Conservation (phyloP, 306 rosid genomes). For the Prunus mira region DNA sequence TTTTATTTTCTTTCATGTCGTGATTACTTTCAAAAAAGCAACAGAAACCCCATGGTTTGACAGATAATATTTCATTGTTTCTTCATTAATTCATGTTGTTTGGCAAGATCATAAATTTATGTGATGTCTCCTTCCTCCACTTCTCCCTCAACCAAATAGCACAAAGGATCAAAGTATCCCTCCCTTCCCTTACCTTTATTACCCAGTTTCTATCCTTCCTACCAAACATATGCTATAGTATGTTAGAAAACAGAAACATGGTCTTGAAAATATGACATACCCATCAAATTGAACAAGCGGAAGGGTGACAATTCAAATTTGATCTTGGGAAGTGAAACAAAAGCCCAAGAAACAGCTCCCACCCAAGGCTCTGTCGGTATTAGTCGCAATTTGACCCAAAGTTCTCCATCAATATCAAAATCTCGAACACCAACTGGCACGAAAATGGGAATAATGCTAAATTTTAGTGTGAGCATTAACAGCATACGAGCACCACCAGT, state of each 20-base stretch:
- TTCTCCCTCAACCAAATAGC: not conserved
- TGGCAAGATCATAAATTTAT: not conserved
- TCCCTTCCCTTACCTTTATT: not conserved
- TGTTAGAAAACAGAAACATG: not conserved
- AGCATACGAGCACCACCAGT: slow-evolving; percentile 97
- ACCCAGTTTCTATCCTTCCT: not conserved
- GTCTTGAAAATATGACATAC: slow-evolving; percentile 41
- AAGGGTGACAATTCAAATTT: slow-evolving; percentile 91
- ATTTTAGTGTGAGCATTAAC: slow-evolving; percentile 85
- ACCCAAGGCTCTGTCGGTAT: slow-evolving; percentile 96
- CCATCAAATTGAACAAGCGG: slow-evolving; percentile 95
- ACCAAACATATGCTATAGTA: not conserved
- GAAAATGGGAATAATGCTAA: slow-evolving; percentile 79
- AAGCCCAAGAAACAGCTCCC: slow-evolving; percentile 97
- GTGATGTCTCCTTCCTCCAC: not conserved
- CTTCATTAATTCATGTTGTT: not conserved
- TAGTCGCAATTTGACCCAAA: slow-evolving; percentile 89
- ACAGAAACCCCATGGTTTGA: not conserved
- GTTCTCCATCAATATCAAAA: slow-evolving; percentile 97
- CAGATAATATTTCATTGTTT: not conserved
- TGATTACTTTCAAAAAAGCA: not conserved
- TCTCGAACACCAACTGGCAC: slow-evolving; percentile 95
- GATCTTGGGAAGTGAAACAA: slow-evolving; percentile 97
- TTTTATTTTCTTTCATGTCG: not conserved
- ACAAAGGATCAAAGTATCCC: not conserved